Percentiles rank a stretch among this genome's conserved stretches.
Evolutionary conservation across 371 early-diverging fungal species (phyloP).

Genomic region (Rhizopus arrhizus): DNA sequence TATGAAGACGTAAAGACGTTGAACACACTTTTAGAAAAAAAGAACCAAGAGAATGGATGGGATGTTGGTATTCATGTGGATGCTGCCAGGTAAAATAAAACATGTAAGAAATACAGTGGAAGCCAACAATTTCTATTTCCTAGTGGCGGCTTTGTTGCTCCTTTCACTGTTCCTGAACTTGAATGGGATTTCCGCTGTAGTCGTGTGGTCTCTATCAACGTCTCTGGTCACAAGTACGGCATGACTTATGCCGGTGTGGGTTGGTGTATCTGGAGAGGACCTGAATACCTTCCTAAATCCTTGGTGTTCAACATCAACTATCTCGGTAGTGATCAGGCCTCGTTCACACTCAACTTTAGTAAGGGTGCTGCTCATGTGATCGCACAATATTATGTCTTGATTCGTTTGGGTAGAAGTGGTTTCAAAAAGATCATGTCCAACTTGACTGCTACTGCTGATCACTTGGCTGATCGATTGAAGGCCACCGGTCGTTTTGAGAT

Average conservation of each 20-base stretch:
- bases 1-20: conserved; percentile 75
- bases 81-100: conserved; percentile 59
- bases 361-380: conserved; percentile 66
- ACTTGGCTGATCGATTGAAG: conserved; percentile 54
- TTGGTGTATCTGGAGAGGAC: conserved; percentile 69
- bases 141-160: conserved; percentile 79
- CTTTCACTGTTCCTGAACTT: conserved; percentile 73
- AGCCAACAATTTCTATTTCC: background rate
- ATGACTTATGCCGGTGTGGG: conserved; percentile 72
- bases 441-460: conserved; percentile 46
- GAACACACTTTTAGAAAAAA: conserved; percentile 59
- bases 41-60: conserved; percentile 54
- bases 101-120: background rate
- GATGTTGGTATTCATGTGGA: conserved; percentile 80
- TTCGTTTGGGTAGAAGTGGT: conserved; percentile 65
- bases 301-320: conserved; percentile 74
- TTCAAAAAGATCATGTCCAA: conserved; percentile 63
- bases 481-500: conserved; percentile 64
- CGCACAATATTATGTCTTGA: conserved; percentile 71
- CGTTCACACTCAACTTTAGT: conserved; percentile 76
- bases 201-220: conserved; percentile 71
- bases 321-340: conserved; percentile 59
- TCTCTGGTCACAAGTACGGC: conserved; percentile 82
- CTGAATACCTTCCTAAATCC: conserved; percentile 62
- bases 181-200: conserved; percentile 60